Conservation (phyloP, 495 filamentous ascomycete species). For the Umbilicaria muhlenbergii region DNA sequence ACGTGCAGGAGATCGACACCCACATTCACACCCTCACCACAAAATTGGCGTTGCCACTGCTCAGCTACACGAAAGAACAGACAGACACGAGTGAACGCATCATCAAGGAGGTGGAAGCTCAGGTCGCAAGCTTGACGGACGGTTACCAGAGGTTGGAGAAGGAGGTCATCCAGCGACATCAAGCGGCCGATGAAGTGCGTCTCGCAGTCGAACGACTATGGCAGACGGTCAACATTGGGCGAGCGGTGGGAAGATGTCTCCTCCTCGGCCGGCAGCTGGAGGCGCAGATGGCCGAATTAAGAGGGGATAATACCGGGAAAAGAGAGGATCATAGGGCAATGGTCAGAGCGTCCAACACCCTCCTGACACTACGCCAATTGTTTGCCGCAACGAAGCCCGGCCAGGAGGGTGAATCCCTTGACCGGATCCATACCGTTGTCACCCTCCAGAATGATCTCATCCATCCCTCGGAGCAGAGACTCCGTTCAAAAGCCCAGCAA, state of each 20-base stretch:
- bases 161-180: slow-evolving; percentile 69
- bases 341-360: slow-evolving; percentile 60
- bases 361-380: slow-evolving; percentile 56
- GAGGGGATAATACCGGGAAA: slow-evolving; percentile 24
- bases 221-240: slow-evolving; percentile 59
- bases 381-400: slow-evolving; percentile 44
- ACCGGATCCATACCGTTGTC: slow-evolving; percentile 50
- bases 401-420: slow-evolving; percentile 63
- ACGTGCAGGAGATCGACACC: slow-evolving; percentile 92
- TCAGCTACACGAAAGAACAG: slow-evolving; percentile 60
- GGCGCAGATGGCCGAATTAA: slow-evolving; percentile 53
- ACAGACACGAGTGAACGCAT: slow-evolving; percentile 51
- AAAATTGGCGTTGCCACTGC: slow-evolving; percentile 66
- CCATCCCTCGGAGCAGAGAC: slow-evolving; percentile 49
- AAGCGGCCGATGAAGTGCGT: slow-evolving; percentile 63
- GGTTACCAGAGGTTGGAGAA: slow-evolving; percentile 69
- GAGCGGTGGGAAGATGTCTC: slow-evolving; percentile 61
- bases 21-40: slow-evolving; percentile 85
- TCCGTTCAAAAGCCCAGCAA: slow-evolving; percentile 59
- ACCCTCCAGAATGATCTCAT: slow-evolving; percentile 52
- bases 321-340: slow-evolving; percentile 64
- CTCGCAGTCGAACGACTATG: slow-evolving; percentile 58
- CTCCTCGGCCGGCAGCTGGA: slow-evolving; percentile 77
- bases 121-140: slow-evolving; percentile 63
- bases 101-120: slow-evolving; percentile 53